A percentile compares a stretch with the other conserved stretches of the same genome.
Evolutionary conservation across 768 basidiomycete species (phyloP).

Genomic region (Coprinopsis sp.): DNA sequence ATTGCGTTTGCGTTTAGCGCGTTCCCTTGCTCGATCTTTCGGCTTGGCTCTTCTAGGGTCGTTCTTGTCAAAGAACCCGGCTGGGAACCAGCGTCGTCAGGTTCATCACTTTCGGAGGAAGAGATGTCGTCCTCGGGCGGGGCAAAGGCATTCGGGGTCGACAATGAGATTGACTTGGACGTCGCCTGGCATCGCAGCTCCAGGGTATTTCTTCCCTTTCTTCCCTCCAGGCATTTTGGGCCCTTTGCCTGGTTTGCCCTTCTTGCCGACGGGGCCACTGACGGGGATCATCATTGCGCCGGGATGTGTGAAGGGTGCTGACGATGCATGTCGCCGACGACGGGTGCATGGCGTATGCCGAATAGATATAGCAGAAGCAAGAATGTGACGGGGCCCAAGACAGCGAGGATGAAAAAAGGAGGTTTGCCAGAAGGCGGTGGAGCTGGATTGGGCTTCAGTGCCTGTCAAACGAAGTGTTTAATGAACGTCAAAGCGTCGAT

Average conservation of each 20-base stretch:
- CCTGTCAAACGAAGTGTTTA: conserved; percentile 28
- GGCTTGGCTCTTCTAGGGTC: conserved; percentile 14
- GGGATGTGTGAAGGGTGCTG: conserved; percentile 15
- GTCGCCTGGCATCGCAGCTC: conserved; percentile 33
- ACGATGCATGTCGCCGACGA: conserved; percentile 32
- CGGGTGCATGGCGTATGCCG: conserved; percentile 47
- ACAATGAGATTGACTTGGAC: conserved; percentile 75
- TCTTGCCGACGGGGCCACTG: conserved; percentile 36
- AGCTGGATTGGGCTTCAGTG: conserved; percentile 50
- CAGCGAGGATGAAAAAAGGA: conserved; percentile 54
- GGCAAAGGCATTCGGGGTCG: conserved; percentile 56
- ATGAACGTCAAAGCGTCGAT: not conserved
- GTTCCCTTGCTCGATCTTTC: conserved; percentile 15
- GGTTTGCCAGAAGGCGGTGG: conserved; percentile 52
- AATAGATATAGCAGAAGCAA: conserved; percentile 52
- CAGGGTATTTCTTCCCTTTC: conserved; percentile 37
- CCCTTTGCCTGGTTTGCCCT: conserved; percentile 17
- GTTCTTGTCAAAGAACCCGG: conserved; percentile 24
- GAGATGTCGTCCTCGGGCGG: conserved; percentile 34
- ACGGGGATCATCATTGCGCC: conserved; percentile 51
- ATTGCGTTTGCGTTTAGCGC: conserved; percentile 29
- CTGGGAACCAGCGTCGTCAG: conserved; percentile 33
- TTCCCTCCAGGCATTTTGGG: conserved; percentile 29
- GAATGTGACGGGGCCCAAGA: conserved; percentile 49
- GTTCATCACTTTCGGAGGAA: conserved; percentile 30